Evolutionary conservation across 768 basidiomycete genomes (phyloP).

Genomic region (Termitomyces sp.): DNA sequence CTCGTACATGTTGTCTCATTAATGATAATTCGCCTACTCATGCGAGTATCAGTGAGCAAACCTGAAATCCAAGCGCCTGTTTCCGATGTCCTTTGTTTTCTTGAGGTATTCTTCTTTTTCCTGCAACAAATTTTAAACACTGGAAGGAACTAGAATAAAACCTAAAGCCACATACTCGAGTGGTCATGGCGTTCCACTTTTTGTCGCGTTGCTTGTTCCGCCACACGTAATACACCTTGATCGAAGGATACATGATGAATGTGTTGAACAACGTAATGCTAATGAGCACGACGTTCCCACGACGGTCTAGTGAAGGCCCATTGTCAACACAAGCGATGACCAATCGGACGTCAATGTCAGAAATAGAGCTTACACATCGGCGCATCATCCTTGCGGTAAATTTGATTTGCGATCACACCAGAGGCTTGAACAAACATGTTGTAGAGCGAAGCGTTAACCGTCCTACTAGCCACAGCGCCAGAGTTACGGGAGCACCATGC

Average conservation of each 20-base stretch:
- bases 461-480: constrained; percentile 54
- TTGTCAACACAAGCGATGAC: neutral
- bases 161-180: constrained; percentile 27
- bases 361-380: constrained; percentile 41
- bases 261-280: constrained; percentile 46
- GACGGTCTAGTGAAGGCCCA: constrained; percentile 33
- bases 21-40: neutral
- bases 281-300: constrained; percentile 56
- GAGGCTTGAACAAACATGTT: constrained; percentile 52
- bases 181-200: constrained; percentile 55
- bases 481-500: constrained; percentile 59
- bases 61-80: constrained; percentile 57
- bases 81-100: constrained; percentile 57
- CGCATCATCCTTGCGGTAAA: constrained; percentile 55
- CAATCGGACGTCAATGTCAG: neutral
- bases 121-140: constrained; percentile 22
- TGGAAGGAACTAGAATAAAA: neutral
- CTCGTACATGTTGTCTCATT: neutral
- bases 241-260: constrained; percentile 45
- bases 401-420: constrained; percentile 43
- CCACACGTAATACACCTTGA: constrained; percentile 54
- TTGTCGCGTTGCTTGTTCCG: constrained; percentile 48
- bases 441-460: constrained; percentile 55
- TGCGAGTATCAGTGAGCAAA: constrained; percentile 39
- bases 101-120: constrained; percentile 50